Evolutionary conservation across 2,329 filamentous ascomycete genomes (phyloP).

Genomic region (Phoma sp.): DNA sequence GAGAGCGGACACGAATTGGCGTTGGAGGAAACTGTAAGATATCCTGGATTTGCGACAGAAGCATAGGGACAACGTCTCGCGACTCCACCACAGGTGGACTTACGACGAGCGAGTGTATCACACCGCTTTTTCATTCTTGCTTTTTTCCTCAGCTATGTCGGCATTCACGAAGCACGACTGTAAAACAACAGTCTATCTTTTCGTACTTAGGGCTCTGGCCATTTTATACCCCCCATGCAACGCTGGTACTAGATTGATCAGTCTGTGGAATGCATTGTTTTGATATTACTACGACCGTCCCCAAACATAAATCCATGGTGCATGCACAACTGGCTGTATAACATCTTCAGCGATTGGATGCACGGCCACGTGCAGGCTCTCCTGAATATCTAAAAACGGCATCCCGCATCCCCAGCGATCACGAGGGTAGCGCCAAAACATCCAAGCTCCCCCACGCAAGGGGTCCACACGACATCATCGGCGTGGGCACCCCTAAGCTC

Average conservation of each 20-base stretch:
- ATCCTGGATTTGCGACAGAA: conserved; percentile 2
- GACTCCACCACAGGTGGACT: not conserved
- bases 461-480: conserved; percentile 24
- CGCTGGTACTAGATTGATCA: conserved; percentile 24
- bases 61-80: not conserved
- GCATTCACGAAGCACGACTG: conserved; percentile 19
- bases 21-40: conserved; percentile 28
- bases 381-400: not conserved
- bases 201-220: conserved; percentile 8
- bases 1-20: conserved; percentile 29
- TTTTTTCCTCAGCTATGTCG: conserved; percentile 9
- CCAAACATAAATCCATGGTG: not conserved
- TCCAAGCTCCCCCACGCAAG: conserved; percentile 15
- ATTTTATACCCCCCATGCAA: conserved; percentile 32
- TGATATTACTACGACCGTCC: not conserved
- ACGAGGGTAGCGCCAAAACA: conserved; percentile 5
- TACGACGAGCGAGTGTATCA: conserved; percentile 4
- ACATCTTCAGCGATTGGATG: not conserved
- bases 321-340: not conserved
- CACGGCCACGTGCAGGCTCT: conserved; percentile 2
- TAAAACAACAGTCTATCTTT: conserved; percentile 26
- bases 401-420: conserved; percentile 14
- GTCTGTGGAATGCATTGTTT: conserved; percentile 14
- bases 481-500: conserved; percentile 12
- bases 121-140: not conserved